These are phyloP conservation scores for Neocucurbitaria cava DNA, from an alignment of 2,329 filamentous ascomycete species.

Conservation along the genomic window DNA sequence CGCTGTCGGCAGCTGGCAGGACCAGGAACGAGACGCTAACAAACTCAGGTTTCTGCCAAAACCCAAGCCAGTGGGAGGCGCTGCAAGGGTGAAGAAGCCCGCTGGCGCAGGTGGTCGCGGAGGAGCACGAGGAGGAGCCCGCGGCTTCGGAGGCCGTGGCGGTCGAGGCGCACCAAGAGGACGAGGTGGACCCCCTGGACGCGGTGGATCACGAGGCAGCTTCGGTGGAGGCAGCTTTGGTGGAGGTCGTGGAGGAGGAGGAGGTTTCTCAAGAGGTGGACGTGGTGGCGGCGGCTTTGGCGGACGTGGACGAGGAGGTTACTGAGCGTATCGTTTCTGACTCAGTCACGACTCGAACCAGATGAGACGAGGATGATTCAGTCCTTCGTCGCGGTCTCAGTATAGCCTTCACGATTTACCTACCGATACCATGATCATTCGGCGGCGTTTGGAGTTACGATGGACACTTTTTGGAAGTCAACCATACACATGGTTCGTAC, in stretches of 20 bases:
- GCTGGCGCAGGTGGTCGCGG: constrained; percentile 65
- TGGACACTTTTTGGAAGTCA: constrained; percentile 32
- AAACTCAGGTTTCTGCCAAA: constrained; percentile 81
- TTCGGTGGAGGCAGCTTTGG: constrained; percentile 47
- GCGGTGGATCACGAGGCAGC: constrained; percentile 59
- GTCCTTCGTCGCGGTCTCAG: constrained; percentile 23
- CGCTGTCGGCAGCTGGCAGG: constrained; percentile 2
- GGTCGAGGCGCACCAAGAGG: constrained; percentile 62
- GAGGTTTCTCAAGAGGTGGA: constrained; percentile 42
- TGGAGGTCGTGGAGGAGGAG: constrained; percentile 32
- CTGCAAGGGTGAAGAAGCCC: constrained; percentile 72
- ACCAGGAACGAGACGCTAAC: constrained; percentile 23
- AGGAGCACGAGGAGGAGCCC: constrained; percentile 54
- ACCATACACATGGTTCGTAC: constrained; percentile 17
- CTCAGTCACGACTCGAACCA: constrained; percentile 10
- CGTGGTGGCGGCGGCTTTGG: constrained; percentile 24
- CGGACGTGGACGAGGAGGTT: constrained; percentile 41
- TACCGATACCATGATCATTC: constrained; percentile 44
- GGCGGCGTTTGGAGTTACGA: constrained; percentile 42
- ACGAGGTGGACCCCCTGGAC: constrained; percentile 47
- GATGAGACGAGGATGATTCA: constrained; percentile 11
- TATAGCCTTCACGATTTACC: constrained; percentile 30
- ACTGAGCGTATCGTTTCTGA: constrained; percentile 25
- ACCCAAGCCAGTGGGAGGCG: constrained; percentile 77
- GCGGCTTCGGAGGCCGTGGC: constrained; percentile 37